These are phyloP conservation scores for Pyrenophora graminea DNA, from an alignment of 2,329 filamentous ascomycete genomes.

Conservation along the genomic window DNA sequence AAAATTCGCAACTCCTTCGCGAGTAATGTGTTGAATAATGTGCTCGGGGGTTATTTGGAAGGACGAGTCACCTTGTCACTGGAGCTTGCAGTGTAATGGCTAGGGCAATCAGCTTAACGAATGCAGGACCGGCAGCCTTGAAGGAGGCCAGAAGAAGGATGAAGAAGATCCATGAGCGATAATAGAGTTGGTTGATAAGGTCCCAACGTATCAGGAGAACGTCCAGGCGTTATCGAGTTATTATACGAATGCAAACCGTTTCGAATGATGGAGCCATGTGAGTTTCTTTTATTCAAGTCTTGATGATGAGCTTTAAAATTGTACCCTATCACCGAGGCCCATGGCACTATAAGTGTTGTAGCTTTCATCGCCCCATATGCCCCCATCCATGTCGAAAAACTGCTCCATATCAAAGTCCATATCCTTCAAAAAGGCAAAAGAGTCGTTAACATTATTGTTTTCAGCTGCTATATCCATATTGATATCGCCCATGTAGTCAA, in stretches of 20 bases:
- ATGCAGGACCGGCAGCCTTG: constrained; percentile 23
- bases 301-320: neutral
- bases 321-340: constrained; percentile 25
- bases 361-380: constrained; percentile 37
- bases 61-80: constrained; percentile 28
- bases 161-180: constrained; percentile 21
- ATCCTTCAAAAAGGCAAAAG: constrained; percentile 30
- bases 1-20: constrained; percentile 46
- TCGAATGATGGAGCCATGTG: too few relatives aligned
- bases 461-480: constrained; percentile 5
- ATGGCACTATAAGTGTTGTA: constrained; percentile 26
- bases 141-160: constrained; percentile 19
- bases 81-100: constrained; percentile 27
- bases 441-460: constrained; percentile 13
- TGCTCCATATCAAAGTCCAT: constrained; percentile 41
- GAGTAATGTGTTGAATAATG: constrained; percentile 22
- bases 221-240: too few relatives aligned
- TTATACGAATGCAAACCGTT: too few relatives aligned
- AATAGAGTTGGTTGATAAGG: neutral
- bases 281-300: too few relatives aligned
- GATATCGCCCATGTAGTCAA: constrained; percentile 6
- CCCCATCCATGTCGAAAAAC: constrained; percentile 35
- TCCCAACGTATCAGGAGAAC: too few relatives aligned
- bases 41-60: constrained; percentile 31
- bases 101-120: constrained; percentile 23